phyloP scores from a whole-genome alignment of 805 yeast species.

The Candida gorgasii region DNA sequence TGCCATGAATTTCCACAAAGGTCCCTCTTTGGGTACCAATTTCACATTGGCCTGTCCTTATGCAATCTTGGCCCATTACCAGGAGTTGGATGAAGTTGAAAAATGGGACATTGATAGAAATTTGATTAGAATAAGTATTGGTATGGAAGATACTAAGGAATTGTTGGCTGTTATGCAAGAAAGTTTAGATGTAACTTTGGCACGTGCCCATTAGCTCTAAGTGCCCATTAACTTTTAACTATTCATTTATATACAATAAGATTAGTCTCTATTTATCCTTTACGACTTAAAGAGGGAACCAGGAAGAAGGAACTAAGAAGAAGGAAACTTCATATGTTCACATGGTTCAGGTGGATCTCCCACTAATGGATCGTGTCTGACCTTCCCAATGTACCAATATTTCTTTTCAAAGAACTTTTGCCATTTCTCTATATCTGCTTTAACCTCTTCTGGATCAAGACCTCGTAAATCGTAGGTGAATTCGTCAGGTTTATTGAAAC shows the following conservation, averaged over 20 bases:
- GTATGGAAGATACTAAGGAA: conserved; percentile 71
- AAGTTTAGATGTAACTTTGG: conserved; percentile 42
- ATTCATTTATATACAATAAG: too few relatives aligned
- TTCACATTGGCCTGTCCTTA: conserved; percentile 90
- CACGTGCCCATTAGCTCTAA: too few relatives aligned
- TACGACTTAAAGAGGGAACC: too few relatives aligned
- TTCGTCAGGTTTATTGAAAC: conserved; percentile 55
- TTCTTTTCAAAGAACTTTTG: conserved; percentile 45
- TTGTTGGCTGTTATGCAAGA: conserved; percentile 50
- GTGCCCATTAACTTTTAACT: too few relatives aligned
- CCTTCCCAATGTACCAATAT: conserved; percentile 67
- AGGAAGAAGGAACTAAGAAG: not conserved
- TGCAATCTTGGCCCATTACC: conserved; percentile 80
- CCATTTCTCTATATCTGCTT: conserved; percentile 51
- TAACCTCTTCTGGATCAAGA: conserved; percentile 44
- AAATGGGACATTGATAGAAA: conserved; percentile 81
- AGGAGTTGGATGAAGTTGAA: conserved; percentile 75
- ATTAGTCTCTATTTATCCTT: too few relatives aligned
- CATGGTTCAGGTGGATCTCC: conserved; percentile 59
- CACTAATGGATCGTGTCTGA: conserved; percentile 42
- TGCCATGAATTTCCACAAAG: conserved; percentile 69
- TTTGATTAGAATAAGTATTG: conserved; percentile 79
- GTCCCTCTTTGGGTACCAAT: conserved; percentile 90
- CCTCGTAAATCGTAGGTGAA: conserved; percentile 69
- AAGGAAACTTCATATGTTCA: conserved; percentile 27